Conservation (phyloP, 176 grass and related monocot genomes). For the Oryza meyeriana region DNA sequence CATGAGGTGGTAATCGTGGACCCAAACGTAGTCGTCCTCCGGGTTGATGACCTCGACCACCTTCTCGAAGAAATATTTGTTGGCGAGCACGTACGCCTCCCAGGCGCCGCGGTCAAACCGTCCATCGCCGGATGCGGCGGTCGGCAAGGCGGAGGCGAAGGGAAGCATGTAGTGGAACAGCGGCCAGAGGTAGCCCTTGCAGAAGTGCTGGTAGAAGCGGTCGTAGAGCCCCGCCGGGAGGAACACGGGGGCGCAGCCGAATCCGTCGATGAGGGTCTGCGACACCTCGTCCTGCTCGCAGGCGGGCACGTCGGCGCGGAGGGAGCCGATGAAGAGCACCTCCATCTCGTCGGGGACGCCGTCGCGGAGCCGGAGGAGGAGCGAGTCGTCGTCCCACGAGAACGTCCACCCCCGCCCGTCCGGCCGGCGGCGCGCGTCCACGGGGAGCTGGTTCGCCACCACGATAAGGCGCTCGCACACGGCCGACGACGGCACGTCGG, state of each 20-base stretch:
- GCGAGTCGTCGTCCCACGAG: slow-evolving; percentile 84
- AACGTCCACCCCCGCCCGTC: slow-evolving; percentile 68
- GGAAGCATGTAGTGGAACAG: slow-evolving; percentile 99
- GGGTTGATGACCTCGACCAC: slow-evolving; percentile 86
- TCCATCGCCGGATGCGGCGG: not conserved
- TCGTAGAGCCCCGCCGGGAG: slow-evolving; percentile 67
- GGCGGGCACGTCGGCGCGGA: slow-evolving; percentile 63
- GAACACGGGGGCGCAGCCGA: slow-evolving; percentile 82
- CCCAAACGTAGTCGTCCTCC: slow-evolving; percentile 91
- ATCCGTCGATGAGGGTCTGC: slow-evolving; percentile 71
- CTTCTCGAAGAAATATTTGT: slow-evolving; percentile 83
- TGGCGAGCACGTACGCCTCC: slow-evolving; percentile 81
- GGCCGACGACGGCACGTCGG: slow-evolving; percentile 56
- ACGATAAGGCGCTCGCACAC: slow-evolving; percentile 69
- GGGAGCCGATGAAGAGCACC: slow-evolving; percentile 77
- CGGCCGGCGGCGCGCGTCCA: slow-evolving; percentile 51
- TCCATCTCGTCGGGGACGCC: slow-evolving; percentile 88
- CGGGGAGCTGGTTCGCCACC: slow-evolving; percentile 77
- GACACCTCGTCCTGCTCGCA: slow-evolving; percentile 77
- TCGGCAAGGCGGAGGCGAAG: slow-evolving; percentile 13
- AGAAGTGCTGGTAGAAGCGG: slow-evolving; percentile 76
- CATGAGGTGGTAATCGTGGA: slow-evolving; percentile 97
- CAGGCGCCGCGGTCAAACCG: slow-evolving; percentile 68
- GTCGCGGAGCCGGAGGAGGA: slow-evolving; percentile 73
- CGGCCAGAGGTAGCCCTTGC: slow-evolving; percentile 86